Evolutionary conservation across 1,284 basidiomycete species (phyloP), one percentile per base, ranked within the genome.

Genomic region (Pseudozyma thailandica): DNA sequence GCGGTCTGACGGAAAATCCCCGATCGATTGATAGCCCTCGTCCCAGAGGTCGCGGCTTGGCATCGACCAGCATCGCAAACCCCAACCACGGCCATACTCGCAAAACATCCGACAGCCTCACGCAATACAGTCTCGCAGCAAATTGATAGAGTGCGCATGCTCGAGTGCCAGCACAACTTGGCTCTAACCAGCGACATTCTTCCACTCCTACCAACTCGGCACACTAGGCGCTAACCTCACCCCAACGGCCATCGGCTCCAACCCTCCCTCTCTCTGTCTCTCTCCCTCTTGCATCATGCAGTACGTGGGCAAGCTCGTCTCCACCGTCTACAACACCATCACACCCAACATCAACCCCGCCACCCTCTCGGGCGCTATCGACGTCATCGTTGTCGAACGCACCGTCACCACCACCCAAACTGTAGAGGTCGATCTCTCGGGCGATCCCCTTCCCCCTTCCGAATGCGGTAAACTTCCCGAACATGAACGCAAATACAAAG

Each of bases 391-490:
- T 21, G 81, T 82, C 38, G 79, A 82, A 54, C 88, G 90, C 49
- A 89, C 77, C 43, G 50, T 81, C 35, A 72, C 75, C 18, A 49
- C 59, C 33, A 66, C 89, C 86, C 85, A 88, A 38, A 85, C 88
- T 60, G 87, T 88, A 30, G 45, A 59, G 21, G 43, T 71, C 50
- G 59, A 80, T 49, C 47, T n/a, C 3, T 46, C 49, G 13, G 60
- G 65, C 21, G 55, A 63, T 13, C 23, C 30, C 16, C 53, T 69
- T 13, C 46, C 71, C 39, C 43, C 48, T 1, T 26, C 38, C 10
- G 59, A 72, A 15, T 37, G 18, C 9, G 48, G 39, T 30, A 27
- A 47, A 20, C 45, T 56, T 0, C 61, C 66, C 23, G 56, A 57
- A 21, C 43, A 56, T 37, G 53, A 74, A 31, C 69, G 64, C 25